A percentile compares a stretch with the other conserved stretches of the same genome.
Evolutionary conservation across 169 alveolate genomes (phyloP).

Genomic region (Plasmodium malariae): DNA sequence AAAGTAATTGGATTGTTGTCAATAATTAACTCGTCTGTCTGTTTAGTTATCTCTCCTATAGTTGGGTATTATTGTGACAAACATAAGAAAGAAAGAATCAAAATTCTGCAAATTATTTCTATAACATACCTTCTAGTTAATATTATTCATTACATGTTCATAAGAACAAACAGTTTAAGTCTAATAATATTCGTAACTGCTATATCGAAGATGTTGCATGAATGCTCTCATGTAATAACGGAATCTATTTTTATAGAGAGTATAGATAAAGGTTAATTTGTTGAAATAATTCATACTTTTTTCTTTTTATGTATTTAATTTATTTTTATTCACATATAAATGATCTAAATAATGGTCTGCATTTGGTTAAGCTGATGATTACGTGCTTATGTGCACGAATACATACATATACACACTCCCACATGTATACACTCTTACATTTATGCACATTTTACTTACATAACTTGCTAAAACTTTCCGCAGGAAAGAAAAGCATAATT

Average conservation of each 20-base stretch:
- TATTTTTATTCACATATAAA: no score
- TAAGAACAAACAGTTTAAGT: conserved; percentile 40
- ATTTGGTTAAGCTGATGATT: no score
- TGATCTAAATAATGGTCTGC: no score
- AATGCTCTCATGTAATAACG: conserved; percentile 61
- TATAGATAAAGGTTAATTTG: conserved; percentile 45
- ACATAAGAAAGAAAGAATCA: conserved; percentile 49
- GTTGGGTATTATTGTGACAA: conserved; percentile 69
- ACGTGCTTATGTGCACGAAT: background rate
- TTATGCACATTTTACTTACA: background rate
- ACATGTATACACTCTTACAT: background rate
- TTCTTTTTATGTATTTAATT: background rate
- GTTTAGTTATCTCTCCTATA: conserved; percentile 56
- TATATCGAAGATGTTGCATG: conserved; percentile 58
- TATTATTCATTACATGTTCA: conserved; percentile 66
- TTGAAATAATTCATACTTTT: background rate
- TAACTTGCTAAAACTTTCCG: no score
- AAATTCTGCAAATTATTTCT: conserved; percentile 24
- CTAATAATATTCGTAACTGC: conserved; percentile 58
- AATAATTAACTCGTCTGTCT: conserved; percentile 54
- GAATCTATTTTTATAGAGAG: conserved; percentile 73
- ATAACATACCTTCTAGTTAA: conserved; percentile 42
- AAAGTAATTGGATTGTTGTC: conserved; percentile 56
- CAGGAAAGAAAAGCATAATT: conserved; percentile 65
- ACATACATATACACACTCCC: background rate